Percentiles rank a stretch among this genome's conserved stretches.
phyloP scores from a whole-genome alignment of 1,284 basidiomycete species.

The Cryptococcus sp. region DNA sequence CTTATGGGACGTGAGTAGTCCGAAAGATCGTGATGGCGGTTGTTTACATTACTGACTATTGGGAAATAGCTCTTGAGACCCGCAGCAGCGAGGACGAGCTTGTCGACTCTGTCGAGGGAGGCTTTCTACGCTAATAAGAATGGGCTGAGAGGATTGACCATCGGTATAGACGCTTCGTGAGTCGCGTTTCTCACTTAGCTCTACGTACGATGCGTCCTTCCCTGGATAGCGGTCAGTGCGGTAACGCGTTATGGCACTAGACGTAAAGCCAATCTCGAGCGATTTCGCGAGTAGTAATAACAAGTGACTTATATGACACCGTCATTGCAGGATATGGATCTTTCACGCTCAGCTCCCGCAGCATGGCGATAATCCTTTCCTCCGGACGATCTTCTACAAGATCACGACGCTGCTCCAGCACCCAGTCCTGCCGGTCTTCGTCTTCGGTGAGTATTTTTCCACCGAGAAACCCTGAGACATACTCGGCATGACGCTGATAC shows the following conservation, averaged over 20 bases:
- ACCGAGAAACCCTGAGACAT: background rate
- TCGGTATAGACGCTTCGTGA: conserved; percentile 55
- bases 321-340: conserved; percentile 53
- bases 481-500: background rate
- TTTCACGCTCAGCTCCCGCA: conserved; percentile 54
- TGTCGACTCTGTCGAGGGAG: conserved; percentile 41
- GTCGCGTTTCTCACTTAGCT: conserved; percentile 16
- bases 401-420: conserved; percentile 68
- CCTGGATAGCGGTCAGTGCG: no score
- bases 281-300: background rate
- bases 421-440: conserved; percentile 84
- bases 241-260: no score
- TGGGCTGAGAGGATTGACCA: conserved; percentile 46
- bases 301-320: background rate
- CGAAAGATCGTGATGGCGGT: background rate
- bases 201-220: conserved; percentile 2
- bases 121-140: conserved; percentile 46
- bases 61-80: conserved; percentile 45
- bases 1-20: conserved; percentile 53
- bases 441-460: conserved; percentile 63
- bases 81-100: conserved; percentile 37
- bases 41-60: conserved; percentile 9
- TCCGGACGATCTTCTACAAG: conserved; percentile 59
- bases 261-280: no score
- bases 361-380: conserved; percentile 56